Evolutionary conservation across 2,329 filamentous ascomycete genomes (phyloP), one percentile per base, ranked within the genome.

Genomic region (Diaporthe longicolla): DNA sequence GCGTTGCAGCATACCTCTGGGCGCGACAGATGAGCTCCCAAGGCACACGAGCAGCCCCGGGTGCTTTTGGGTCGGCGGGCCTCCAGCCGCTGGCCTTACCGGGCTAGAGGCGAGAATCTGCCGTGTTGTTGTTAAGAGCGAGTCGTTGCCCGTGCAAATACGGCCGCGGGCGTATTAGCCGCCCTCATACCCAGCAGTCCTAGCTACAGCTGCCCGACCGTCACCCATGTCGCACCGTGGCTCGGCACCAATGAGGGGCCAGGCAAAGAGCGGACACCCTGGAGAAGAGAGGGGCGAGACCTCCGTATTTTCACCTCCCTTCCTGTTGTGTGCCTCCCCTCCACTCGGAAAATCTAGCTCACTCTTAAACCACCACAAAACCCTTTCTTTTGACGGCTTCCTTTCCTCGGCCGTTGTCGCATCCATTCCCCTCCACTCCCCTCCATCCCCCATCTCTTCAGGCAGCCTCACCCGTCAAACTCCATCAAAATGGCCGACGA

Each of bases 401-500:
- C 35, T 66, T 71, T 63, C 59, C 15, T 72, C 68, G 54, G 61
- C 70, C 61, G 71, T 48, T 68, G 70, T 73, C 72, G 71, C 72
- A 74, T 72, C 59, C 40, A 63, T 63, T 37, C 59, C 59, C 59
- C 59, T 50, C 68, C 54, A 70, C 35, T 68, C 73, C 59, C 52
- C 65, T 52, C 65, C 37, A 58, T 74, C 71, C 68, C 45, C 69
- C 61, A 72, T 65, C 58, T 57, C 26, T 48, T 37, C 40, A 52
- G 52, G 32, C 63, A 73, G 61, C 57, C 50, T 75, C 76, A 76
- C 78, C 79, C 77, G 74, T 76, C 78, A 79, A 85, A 84, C 29
- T 83, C 82, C 82, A 82, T 86, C 88, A 89, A 84, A 81, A 91
- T 91, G 89, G 83, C 89, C 80, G 88, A 90, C 77, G 88, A 84